Percentiles rank a stretch among this genome's conserved stretches.
Evolutionary conservation across 2,329 filamentous ascomycete genomes (phyloP).

Genomic region (Fusarium kyushuense): DNA sequence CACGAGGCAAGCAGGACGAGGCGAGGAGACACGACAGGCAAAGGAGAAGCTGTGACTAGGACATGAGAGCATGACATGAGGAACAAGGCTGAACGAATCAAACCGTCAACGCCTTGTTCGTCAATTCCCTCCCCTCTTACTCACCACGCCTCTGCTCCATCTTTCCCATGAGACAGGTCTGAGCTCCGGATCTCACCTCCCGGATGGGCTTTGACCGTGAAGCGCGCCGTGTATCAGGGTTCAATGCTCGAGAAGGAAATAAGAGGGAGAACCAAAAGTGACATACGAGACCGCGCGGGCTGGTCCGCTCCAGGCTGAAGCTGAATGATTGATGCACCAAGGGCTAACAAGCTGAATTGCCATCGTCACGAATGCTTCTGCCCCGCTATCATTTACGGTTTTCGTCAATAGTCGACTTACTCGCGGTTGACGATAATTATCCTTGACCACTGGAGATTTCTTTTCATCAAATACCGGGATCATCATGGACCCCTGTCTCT

Average conservation of each 20-base stretch:
- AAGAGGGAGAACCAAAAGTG: conserved; percentile 10
- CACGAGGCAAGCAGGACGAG: conserved; percentile 45
- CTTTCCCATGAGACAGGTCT: conserved; percentile 37
- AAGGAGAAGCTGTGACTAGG: conserved; percentile 28
- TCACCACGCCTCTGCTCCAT: conserved; percentile 33
- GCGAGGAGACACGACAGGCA: conserved; percentile 37
- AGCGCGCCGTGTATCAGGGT: conserved; percentile 30
- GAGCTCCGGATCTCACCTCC: conserved; percentile 37
- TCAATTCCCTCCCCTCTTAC: conserved; percentile 29
- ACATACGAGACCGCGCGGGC: conserved; percentile 26
- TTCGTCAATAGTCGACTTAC: conserved; percentile 30
- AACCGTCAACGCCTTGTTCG: conserved; percentile 39
- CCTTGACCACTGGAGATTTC: conserved; percentile 36
- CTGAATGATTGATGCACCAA: conserved; percentile 34
- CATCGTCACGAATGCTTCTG: conserved; percentile 31
- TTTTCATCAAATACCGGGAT: conserved; percentile 33
- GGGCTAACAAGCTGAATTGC: conserved; percentile 36
- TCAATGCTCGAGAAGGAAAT: conserved; percentile 18
- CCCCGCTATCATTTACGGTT: conserved; percentile 30
- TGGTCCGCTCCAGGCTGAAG: conserved; percentile 42
- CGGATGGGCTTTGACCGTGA: conserved; percentile 38
- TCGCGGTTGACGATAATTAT: conserved; percentile 33
- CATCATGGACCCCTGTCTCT: conserved; percentile 35
- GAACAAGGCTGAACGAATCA: conserved; percentile 47
- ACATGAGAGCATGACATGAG: conserved; percentile 27